Conservation (phyloP, 1,284 basidiomycete species). For the Serendipita sp. region DNA sequence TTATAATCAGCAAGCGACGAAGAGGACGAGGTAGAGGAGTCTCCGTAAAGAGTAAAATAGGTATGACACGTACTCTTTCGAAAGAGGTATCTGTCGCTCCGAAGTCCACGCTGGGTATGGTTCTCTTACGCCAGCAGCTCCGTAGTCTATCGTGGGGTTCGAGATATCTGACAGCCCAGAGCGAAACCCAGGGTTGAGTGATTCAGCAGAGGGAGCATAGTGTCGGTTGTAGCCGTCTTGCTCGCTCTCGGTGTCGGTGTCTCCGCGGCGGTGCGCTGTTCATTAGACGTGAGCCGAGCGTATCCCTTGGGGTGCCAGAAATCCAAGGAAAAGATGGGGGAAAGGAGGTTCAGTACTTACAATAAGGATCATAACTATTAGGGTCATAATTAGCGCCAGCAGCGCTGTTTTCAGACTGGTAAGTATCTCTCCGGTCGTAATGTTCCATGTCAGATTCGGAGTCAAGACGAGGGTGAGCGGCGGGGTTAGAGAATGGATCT, state of each 20-base stretch:
- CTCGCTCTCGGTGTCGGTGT: conserved; percentile 58
- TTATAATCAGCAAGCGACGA: background rate
- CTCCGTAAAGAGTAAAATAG: background rate
- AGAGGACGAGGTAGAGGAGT: background rate
- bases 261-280: conserved; percentile 29
- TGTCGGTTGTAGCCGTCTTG: conserved; percentile 55
- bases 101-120: conserved; percentile 87
- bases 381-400: conserved; percentile 34
- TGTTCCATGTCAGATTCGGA: conserved; percentile 6
- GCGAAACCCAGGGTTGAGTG: conserved; percentile 35
- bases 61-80: conserved; percentile 50
- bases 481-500: background rate
- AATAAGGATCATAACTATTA: conserved; percentile 49
- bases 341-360: conserved; percentile 23
- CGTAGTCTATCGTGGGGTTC: conserved; percentile 46
- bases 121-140: conserved; percentile 42
- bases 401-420: background rate
- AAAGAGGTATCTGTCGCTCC: conserved; percentile 86
- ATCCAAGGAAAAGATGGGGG: background rate
- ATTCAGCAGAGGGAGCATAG: conserved; percentile 57
- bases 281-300: background rate
- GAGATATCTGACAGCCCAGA: conserved; percentile 39
- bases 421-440: conserved; percentile 1
- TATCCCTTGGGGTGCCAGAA: conserved; percentile 13
- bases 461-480: background rate